Conservation (phyloP, 805 yeast species). For the Kuraishia cidri region DNA sequence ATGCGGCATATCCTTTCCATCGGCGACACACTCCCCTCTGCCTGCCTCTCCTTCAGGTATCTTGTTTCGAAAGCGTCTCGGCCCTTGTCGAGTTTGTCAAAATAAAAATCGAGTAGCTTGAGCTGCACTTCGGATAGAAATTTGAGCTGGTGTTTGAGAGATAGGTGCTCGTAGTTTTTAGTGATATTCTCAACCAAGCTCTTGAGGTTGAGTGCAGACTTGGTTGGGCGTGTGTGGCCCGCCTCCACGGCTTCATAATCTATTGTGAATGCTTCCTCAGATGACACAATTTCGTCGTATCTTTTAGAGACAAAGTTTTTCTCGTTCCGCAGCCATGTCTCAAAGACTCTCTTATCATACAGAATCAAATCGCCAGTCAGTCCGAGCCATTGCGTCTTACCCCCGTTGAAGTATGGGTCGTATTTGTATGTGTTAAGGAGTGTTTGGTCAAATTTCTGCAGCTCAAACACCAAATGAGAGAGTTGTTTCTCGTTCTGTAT, state of each 20-base stretch:
- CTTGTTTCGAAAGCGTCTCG: conserved; percentile 31
- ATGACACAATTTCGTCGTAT: conserved; percentile 39
- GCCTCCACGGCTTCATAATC: conserved; percentile 44
- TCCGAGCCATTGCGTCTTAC: conserved; percentile 13
- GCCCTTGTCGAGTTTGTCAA: conserved; percentile 28
- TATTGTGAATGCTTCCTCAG: conserved; percentile 41
- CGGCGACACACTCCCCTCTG: conserved; percentile 18
- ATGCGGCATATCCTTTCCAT: conserved; percentile 17
- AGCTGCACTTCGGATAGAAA: conserved; percentile 53
- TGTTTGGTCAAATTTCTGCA: conserved; percentile 47
- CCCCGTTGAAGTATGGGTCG: conserved; percentile 25
- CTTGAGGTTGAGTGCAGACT: conserved; percentile 47
- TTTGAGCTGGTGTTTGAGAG: conserved; percentile 42
- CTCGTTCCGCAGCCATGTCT: conserved; percentile 48
- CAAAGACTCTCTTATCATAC: conserved; percentile 18
- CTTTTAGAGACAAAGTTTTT: conserved; percentile 38
- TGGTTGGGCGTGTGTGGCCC: conserved; percentile 48
- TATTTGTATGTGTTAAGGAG: conserved; percentile 35
- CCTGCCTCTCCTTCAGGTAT: conserved; percentile 19
- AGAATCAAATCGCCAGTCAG: conserved; percentile 19
- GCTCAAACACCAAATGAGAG: conserved; percentile 50
- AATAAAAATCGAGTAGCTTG: conserved; percentile 43
- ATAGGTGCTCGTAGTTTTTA: conserved; percentile 40
- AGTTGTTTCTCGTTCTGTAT: conserved; percentile 32
- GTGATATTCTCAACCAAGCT: conserved; percentile 52